Evolutionary conservation across 495 filamentous ascomycete genomes (phyloP), one percentile per base, ranked within the genome.

Genomic region (Penicillium alfredii): DNA sequence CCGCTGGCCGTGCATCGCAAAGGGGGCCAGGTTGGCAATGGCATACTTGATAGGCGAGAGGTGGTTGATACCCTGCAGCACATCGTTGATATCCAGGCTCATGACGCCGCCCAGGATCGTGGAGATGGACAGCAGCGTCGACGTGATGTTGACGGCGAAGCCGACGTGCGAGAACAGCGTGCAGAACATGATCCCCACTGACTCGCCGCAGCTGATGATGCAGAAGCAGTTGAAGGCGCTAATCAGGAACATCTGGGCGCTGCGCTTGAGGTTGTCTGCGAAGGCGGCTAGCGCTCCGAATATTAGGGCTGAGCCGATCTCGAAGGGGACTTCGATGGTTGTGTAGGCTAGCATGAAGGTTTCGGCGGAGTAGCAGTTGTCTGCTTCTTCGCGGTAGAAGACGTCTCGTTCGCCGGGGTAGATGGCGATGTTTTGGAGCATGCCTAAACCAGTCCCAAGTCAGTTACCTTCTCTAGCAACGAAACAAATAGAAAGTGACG

Each of bases 111-210:
- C 70, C 63, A 86, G 81, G 49, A 81, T 69, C 15, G 73, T 74
- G 1, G 81, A 74, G 15, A 88, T 70, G 0, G 72, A 75, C 0
- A 86, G 60, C 3, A 86, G 51, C 26, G 81, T 69, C 1, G 70
- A 75, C 3, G 75, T 81, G 25, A 85, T 52, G 41, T 84, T 84
- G 29, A 86, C 72, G 6, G 81, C 79, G 53, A 88, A 86, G 1
- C 83, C 83, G 0, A 80, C 81, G 47, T 88, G 83, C 20, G 61
- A 55, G 58, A 86, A 82, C 5, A 86, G 61, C 1, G 83, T 86
- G 51, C 82, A 84, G 61, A 88, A 86, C 60, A 85, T 76, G 44
- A 88, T 86, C 0, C 83, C 83, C n/a, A 86, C 47, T 27, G 74
- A 80, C 61, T 88, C 83, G 3, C 83, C 83, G 42, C 77, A 84